phyloP scores from a whole-genome alignment of 345 rosid genomes.

The Citrus reticulata region DNA sequence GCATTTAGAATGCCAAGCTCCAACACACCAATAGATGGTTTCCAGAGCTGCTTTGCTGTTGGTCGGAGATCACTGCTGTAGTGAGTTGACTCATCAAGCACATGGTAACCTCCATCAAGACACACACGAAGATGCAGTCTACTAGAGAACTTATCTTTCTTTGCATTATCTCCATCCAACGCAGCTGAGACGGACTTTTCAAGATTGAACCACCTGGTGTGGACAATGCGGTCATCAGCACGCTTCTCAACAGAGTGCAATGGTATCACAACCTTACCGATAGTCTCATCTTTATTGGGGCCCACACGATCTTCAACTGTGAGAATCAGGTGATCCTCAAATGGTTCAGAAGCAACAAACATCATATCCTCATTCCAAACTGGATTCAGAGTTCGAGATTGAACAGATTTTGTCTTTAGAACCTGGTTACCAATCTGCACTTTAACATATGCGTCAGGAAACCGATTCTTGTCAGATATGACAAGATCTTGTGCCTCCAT shows the following conservation, averaged over 20 bases:
- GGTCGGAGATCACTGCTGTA: constrained; percentile 95
- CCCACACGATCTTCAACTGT: constrained; percentile 69
- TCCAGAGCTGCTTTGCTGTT: constrained; percentile 82
- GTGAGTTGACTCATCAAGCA: constrained; percentile 86
- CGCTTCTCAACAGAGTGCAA: constrained; percentile 48
- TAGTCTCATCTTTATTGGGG: constrained; percentile 62
- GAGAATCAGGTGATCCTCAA: constrained; percentile 63
- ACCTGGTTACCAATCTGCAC: constrained; percentile 65
- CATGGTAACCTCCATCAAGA: constrained; percentile 97
- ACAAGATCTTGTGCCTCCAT: constrained; percentile 87
- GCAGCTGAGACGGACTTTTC: constrained; percentile 48
- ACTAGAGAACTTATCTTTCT: constrained; percentile 62
- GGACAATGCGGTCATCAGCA: constrained; percentile 47
- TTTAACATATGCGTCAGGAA: constrained; percentile 69
- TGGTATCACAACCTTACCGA: constrained; percentile 54
- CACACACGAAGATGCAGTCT: constrained; percentile 58
- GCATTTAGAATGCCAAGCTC: constrained; percentile 81
- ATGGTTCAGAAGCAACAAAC: constrained; percentile 89
- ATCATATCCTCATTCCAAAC: constrained; percentile 89
- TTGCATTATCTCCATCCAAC: constrained; percentile 37
- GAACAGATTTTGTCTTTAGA: constrained; percentile 59
- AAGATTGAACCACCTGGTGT: constrained; percentile 57
- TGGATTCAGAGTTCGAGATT: constrained; percentile 51
- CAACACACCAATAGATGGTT: constrained; percentile 67
- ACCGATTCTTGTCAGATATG: constrained; percentile 47